Evolutionary conservation across 805 yeast species (phyloP).

Genomic region (Candida stauntonica): DNA sequence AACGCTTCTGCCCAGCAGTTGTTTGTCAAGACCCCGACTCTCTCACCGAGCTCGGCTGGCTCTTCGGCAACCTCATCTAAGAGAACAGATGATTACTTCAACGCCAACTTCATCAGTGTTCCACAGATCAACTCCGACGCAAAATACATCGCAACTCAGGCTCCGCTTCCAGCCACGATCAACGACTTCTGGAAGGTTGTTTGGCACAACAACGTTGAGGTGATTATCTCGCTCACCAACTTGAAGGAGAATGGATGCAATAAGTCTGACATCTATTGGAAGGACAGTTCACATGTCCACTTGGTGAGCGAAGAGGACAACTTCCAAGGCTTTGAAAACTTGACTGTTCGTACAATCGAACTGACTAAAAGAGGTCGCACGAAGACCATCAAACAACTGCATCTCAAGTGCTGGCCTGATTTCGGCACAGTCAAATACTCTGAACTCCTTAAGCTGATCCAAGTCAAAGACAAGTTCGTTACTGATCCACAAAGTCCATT

Average conservation of each 20-base stretch:
- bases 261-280: slow-evolving; percentile 87
- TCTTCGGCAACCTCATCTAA: no score
- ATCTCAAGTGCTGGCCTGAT: slow-evolving; percentile 80
- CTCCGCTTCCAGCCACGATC: slow-evolving; percentile 73
- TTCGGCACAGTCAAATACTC: slow-evolving; percentile 54
- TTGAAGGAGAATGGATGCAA: slow-evolving; percentile 67
- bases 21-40: no score
- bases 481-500: slow-evolving; percentile 40
- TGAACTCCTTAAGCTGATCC: slow-evolving; percentile 29
- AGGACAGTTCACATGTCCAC: slow-evolving; percentile 41
- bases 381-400: slow-evolving; percentile 62
- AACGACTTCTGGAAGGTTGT: slow-evolving; percentile 91
- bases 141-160: slow-evolving; percentile 82
- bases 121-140: slow-evolving; percentile 32
- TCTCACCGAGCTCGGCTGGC: no score
- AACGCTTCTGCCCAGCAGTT: no score
- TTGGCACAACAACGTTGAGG: slow-evolving; percentile 55
- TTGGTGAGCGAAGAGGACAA: slow-evolving; percentile 28
- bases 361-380: slow-evolving; percentile 21
- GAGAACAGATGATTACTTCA: slow-evolving; percentile 27
- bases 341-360: slow-evolving; percentile 29
- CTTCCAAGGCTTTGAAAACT: slow-evolving; percentile 28
- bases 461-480: slow-evolving; percentile 28
- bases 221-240: slow-evolving; percentile 73
- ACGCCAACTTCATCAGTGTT: slow-evolving; percentile 63